Base-by-base conservation (phyloP, 2,329 filamentous ascomycete genomes). In the Calonectria naviculata region DNA sequence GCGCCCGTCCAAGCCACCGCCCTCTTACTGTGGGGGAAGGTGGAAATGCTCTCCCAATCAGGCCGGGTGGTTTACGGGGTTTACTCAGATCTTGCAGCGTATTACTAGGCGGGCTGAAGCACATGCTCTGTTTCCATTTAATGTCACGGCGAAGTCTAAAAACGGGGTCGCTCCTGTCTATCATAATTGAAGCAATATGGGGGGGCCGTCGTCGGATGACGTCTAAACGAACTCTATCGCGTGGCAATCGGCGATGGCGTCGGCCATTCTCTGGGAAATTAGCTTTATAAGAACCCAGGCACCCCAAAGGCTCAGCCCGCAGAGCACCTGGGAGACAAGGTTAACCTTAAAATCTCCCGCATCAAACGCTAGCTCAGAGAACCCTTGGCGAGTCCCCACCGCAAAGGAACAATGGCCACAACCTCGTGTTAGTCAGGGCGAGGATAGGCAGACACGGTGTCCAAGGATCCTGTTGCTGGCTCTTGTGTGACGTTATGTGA, bases 291-390 rank as follows among this genome's bases (percentile, higher is more conserved):
- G 26, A 13, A 29, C 52, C 52, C 29, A 24, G 52, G 52, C 3
- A 34, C 31, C 52, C 52, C 31, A 36, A 58, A 36, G 34, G 34
- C 21, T 58, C 52, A 58, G 52, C 21, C 34, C 47, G 28, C 17
- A 12, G 47, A 17, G 28, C 13, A 17, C 46, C 31, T 38, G 34
- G n/a, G 9, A 56, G 52, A 56, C 52, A 58, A 38, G 52, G 52
- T 58, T 58, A 58, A 58, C 52, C 52, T 58, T 58, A 58, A 58
- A 58, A 58, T 28, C 52, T 58, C 52, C 52, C 52, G 52, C 52
- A 58, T 58, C 52, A 58, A 58, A 58, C 52, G 26, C 52, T 58
- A 38, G 52, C 52, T 58, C 31, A 12, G 12, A 19, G 34, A 13
- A 58, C 31, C 52, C 52, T 24, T 58, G 52, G 19, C 24, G n/a